Conservation (phyloP, 164 flowering plant genomes). For the Nelumbo lutea region DNA sequence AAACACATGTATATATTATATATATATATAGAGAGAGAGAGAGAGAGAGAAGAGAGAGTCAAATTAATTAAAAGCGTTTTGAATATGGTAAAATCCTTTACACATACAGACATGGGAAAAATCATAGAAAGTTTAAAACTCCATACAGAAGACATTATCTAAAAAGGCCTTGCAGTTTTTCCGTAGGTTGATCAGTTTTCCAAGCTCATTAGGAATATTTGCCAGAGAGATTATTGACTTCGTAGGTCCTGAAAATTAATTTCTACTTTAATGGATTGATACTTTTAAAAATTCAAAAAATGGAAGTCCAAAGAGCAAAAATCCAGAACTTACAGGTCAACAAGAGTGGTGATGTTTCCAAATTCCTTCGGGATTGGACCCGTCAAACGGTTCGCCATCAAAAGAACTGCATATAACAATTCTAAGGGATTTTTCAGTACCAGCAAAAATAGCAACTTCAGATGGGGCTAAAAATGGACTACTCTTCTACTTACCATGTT, state of each 20-base stretch:
- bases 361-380: no score
- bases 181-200: constrained; percentile 29
- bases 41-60: no score
- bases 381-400: constrained; percentile 32
- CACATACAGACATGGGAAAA: not conserved
- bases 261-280: no score
- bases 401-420: constrained; percentile 22
- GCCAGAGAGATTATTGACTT: constrained; percentile 40
- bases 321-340: constrained; percentile 24
- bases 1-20: no score
- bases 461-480: not conserved
- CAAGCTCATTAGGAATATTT: constrained; percentile 31
- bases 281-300: no score
- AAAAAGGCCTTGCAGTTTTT: constrained; percentile 26
- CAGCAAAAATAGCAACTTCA: not conserved
- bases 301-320: not conserved
- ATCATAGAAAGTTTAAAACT: no score
- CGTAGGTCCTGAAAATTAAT: constrained; percentile 30
- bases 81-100: not conserved
- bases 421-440: not conserved
- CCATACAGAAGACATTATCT: no score
- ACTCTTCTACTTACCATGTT: not conserved
- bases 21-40: no score
- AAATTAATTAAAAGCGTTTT: no score
- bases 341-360: constrained; percentile 36